Evolutionary conservation across 306 rosid genomes (phyloP).

Genomic region (Vachellia collinsii): DNA sequence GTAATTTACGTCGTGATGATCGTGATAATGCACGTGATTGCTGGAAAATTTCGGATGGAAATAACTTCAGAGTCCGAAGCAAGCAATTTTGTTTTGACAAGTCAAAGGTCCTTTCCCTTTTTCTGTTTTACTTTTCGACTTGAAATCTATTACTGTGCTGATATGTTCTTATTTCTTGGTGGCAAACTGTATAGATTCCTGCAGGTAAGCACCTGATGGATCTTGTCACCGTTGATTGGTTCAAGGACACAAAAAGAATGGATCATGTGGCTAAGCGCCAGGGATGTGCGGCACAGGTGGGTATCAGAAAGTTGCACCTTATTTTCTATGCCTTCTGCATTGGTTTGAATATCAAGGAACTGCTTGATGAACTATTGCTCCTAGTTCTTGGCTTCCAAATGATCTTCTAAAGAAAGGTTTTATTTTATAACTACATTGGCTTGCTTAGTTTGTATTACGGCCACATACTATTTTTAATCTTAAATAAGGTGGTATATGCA

Average conservation of each 20-base stretch:
- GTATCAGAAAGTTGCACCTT: slow-evolving; percentile 28
- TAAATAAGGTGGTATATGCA: not conserved
- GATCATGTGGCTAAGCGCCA: slow-evolving; percentile 94
- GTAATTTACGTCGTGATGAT: slow-evolving; percentile 75
- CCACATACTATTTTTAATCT: not conserved
- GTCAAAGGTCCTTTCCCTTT: slow-evolving; percentile 67
- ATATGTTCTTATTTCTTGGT: slow-evolving; percentile 42
- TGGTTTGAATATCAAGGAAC: not conserved
- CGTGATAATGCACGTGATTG: slow-evolving; percentile 90
- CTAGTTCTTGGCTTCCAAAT: not conserved
- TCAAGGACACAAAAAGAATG: slow-evolving; percentile 95
- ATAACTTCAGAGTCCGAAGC: slow-evolving; percentile 95
- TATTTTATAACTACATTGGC: slow-evolving; percentile 1
- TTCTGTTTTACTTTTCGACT: slow-evolving; percentile 30
- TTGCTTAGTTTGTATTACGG: slow-evolving; percentile 1
- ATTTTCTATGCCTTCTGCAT: not conserved
- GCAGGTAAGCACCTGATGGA: slow-evolving; percentile 97
- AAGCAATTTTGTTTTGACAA: slow-evolving; percentile 85
- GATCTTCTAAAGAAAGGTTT: not conserved
- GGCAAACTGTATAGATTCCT: slow-evolving; percentile 64
- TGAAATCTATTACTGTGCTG: slow-evolving; percentile 20
- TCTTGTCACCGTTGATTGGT: slow-evolving; percentile 99
- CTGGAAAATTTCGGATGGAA: slow-evolving; percentile 95
- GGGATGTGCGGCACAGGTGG: slow-evolving; percentile 97
- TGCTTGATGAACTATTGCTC: not conserved